Conservation (phyloP, 2,329 filamentous ascomycete genomes). For the Fusarium sp. region DNA sequence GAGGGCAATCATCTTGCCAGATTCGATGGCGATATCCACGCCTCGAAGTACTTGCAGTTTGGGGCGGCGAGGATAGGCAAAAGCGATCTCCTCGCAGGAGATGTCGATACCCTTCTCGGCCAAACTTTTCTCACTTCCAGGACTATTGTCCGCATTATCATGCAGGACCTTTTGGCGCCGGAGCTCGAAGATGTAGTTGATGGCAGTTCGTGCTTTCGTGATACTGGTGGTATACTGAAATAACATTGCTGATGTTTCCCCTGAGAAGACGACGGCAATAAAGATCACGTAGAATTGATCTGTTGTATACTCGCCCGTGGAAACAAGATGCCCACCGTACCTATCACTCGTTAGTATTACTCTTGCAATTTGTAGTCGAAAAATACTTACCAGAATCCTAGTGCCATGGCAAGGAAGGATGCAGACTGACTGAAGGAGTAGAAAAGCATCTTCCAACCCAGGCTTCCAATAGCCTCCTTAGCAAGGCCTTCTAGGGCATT, state of each 20-base stretch:
- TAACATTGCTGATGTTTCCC: constrained; percentile 55
- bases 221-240: constrained; percentile 63
- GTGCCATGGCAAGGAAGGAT: constrained; percentile 53
- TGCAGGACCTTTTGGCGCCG: constrained; percentile 47
- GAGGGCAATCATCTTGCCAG: constrained; percentile 63
- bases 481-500: constrained; percentile 49
- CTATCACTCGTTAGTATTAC: constrained; percentile 27
- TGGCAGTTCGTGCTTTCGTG: constrained; percentile 60
- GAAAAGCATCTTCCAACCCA: constrained; percentile 55
- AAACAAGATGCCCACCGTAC: constrained; percentile 55
- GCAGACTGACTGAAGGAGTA: constrained; percentile 56
- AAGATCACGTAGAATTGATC: constrained; percentile 63
- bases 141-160: constrained; percentile 45
- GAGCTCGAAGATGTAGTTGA: constrained; percentile 61
- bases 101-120: constrained; percentile 51
- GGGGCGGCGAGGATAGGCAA: constrained; percentile 65
- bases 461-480: constrained; percentile 42
- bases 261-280: constrained; percentile 60
- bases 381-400: constrained; percentile 52
- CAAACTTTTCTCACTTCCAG: constrained; percentile 8
- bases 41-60: constrained; percentile 52
- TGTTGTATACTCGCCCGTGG: constrained; percentile 58
- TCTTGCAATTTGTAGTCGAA: neutral
- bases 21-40: constrained; percentile 55
- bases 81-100: constrained; percentile 63